Evolutionary conservation across 345 rosid species (phyloP).

Genomic region (Pistacia vera): DNA sequence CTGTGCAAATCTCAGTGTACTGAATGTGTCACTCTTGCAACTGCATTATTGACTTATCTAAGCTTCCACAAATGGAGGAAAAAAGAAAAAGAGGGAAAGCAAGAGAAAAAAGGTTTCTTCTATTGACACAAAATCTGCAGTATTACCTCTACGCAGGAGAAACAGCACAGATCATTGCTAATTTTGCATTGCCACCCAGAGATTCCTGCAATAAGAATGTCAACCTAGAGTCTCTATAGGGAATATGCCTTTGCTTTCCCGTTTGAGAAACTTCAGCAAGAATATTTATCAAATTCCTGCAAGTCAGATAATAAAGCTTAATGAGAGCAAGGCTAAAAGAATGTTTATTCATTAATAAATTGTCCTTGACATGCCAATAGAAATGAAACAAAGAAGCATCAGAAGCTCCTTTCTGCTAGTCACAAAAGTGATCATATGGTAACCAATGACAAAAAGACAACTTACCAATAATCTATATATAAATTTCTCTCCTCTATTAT

Average conservation of each 20-base stretch:
- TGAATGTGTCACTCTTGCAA: conserved; percentile 92
- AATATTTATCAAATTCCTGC: conserved; percentile 97
- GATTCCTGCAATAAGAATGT: conserved; percentile 97
- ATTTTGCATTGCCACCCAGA: conserved; percentile 98
- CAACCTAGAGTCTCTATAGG: conserved; percentile 97
- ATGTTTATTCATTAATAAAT: not conserved
- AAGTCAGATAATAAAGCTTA: conserved; percentile 24
- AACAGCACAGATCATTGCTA: conserved; percentile 96
- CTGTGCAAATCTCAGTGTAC: conserved; percentile 97
- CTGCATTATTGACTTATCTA: conserved; percentile 45
- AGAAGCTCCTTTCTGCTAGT: conserved; percentile 7
- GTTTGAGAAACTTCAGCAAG: conserved; percentile 97
- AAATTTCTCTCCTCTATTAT: not conserved
- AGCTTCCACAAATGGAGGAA: conserved; percentile 16
- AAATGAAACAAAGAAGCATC: conserved; percentile 4
- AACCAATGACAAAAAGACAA: not conserved
- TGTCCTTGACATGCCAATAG: conserved; percentile 7
- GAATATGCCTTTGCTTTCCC: conserved; percentile 98
- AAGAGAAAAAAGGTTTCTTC: conserved; percentile 3
- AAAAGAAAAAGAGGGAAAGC: not conserved
- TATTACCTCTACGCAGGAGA: conserved; percentile 87
- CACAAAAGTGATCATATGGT: not conserved
- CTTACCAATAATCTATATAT: not conserved
- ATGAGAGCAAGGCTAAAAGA: conserved; percentile 15
- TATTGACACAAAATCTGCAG: conserved; percentile 13